Evolutionary conservation across 176 grass and related monocot genomes (phyloP).

Genomic region (bread wheat (Triticum aestivum)): IWGSC_CS_RefSeq_v2.1 NC_057811.1:92569763-92570262

Average conservation of each 20-base stretch:
- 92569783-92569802: background rate
- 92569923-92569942: background rate
- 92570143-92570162: background rate
- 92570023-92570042: background rate
- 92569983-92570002: background rate
- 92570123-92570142: background rate
- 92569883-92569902: background rate
- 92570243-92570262: background rate
- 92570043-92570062: background rate
- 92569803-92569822: background rate
- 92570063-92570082: slow-evolving; percentile 8
- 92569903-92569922: background rate
- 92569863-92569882: background rate
- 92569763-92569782: background rate
- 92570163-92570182: slow-evolving; percentile 1
- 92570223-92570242: background rate
- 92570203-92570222: background rate
- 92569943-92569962: background rate
- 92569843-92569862: background rate
- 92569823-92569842: background rate
- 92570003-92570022: background rate
- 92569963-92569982: slow-evolving; percentile 16
- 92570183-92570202: background rate
- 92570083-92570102: background rate
- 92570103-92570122: background rate